Base-by-base conservation (phyloP, 805 yeast genomes). In the Candida gorgasii region DNA sequence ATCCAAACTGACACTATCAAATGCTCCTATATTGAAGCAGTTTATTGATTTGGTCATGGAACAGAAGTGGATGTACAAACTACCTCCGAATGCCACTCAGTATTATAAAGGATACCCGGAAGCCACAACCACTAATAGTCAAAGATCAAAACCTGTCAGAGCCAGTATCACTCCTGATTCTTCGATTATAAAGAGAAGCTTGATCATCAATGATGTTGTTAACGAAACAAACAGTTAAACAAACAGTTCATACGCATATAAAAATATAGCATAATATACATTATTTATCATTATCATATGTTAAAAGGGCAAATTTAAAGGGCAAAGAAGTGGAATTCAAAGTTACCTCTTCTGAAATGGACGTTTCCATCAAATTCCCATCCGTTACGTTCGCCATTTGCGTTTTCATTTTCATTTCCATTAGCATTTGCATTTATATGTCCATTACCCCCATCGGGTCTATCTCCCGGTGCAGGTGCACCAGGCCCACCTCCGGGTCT, bases 11-110 rank as follows among this genome's bases (percentile, higher is more conserved):
- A 86, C 96, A 0, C 63, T 89, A 49, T 61, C 67, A 20, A 67
- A 65, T 18, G 74, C 75, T 30, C 70, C 68, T 3, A 75, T 81
- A 8, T 69, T 85, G 36, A 72, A 74, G 39, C 77, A 76, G 9
- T 85, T 89, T 51, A 71, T 89, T 59, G 65, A 73, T 2, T 61
- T 88, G 16, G 61, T 88, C 9, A 72, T 76, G 33, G 52, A 63
- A 4, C 74, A 76, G 41, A 69, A 74, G 0, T 89, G 96, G 96
- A 66, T 81, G 26, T 76, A 81, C 50, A 65, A 74, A 22, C 59
- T 86, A 9, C 82, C 85, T 1, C 48, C 54, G 1, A 55, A 59
- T 27, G 80, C 79, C 5, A 55, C 65, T 13, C 44, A 53, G 2
- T 45, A 63, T 11, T 79, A 78, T 51, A 45, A 39, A 26, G 27